Percentiles rank a stretch among this genome's conserved stretches.
Conservation (phyloP, 352 stramenopile species). For the Pelagophyceae sp. region DNA sequence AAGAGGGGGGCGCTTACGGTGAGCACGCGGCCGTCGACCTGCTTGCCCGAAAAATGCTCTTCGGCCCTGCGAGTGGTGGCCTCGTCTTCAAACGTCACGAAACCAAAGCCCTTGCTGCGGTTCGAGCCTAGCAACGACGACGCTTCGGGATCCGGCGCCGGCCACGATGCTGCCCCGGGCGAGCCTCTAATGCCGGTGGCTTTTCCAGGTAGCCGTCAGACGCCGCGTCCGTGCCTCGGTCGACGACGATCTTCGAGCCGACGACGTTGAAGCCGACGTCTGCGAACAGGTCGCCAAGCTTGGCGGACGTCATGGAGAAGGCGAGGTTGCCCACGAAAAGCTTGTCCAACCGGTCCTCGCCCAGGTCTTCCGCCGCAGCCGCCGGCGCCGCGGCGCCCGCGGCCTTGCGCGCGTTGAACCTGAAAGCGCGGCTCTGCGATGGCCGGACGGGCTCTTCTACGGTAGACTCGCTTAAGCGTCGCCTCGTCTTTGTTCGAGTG, state of each 20-base stretch:
- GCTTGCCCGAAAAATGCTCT: not conserved
- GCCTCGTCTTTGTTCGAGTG: slow-evolving; percentile 8
- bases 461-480: no score
- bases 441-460: no score
- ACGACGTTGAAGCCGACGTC: not conserved
- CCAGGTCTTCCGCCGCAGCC: not conserved
- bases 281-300: not conserved
- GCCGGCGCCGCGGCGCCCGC: not conserved
- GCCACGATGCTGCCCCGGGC: no score
- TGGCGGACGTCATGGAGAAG: not conserved
- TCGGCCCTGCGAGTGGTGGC: not conserved
- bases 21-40: not conserved
- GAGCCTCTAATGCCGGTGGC: no score
- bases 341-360: not conserved
- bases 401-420: not conserved
- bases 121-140: no score
- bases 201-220: no score
- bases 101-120: slow-evolving; percentile 3
- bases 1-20: not conserved
- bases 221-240: no score
- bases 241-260: not conserved
- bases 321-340: slow-evolving; percentile 1
- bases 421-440: not conserved
- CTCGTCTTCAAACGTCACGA: not conserved
- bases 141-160: no score